Base-by-base conservation (phyloP, 306 rosid species). In the Citrullus colocynthis region DNA sequence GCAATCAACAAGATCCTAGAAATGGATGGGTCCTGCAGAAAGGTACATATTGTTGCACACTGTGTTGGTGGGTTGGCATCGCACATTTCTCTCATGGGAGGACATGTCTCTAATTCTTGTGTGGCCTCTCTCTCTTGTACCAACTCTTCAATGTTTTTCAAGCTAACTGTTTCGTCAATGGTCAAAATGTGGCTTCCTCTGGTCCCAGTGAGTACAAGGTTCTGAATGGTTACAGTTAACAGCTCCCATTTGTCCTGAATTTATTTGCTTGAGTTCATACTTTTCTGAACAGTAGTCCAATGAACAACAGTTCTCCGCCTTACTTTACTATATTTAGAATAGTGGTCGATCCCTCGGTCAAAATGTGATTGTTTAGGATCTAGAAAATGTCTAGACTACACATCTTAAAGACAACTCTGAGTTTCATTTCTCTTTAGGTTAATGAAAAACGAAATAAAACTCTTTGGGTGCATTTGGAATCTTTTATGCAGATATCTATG, bases 171-270 rank as follows among this genome's bases (percentile, higher is more conserved):
- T 20, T 71, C 56, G 30, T 70, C 86, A 44, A 54, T 36, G 77
- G 44, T 80, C 61, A 83, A 83, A 80, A 80, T 80, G 86, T 80
- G 83, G 86, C 86, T 80, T 77, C 86, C 83, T 83, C 58, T 83
- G 60, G 6, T 83, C 62, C 81, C 81, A 0, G 86, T 80, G 54
- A 80, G 61, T 62, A 45, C 17, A 54, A 62, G 45, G 21, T 67
- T 36, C 18, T 8, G 20, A 42, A 44, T 75, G 28, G 28, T 24
- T 24, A 24, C 28, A 24, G 28, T 24, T 24, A 24, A 24, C 28
- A 1, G 28, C 28, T 24, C 28, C 28, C 28, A 24, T 24, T 24
- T 24, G 28, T 24, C 28, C 28, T 24, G 28, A 24, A 24, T 24
- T 24, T 24, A 36, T 75, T 75, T 0, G 45, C 52, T n/a, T 12